phyloP scores from a whole-genome alignment of 257 asterid species.

The Solanum clarkiae region DNA sequence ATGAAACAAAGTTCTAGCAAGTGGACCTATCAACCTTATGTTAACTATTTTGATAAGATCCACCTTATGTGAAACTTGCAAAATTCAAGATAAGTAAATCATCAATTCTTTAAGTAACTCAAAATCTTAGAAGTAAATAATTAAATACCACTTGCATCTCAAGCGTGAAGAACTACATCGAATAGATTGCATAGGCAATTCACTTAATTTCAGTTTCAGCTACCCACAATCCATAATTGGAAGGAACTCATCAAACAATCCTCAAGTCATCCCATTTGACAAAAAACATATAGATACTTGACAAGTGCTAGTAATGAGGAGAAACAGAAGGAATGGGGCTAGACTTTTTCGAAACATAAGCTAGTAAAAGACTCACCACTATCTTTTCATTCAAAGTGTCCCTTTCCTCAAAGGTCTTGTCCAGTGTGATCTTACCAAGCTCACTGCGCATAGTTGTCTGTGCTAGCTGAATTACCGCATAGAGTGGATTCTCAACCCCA shows the following conservation, averaged over 20 bases:
- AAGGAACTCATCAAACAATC: not conserved
- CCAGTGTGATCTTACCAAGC: constrained; percentile 87
- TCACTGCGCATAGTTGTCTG: constrained; percentile 99
- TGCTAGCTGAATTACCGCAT: constrained; percentile 81
- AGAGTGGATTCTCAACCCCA: constrained; percentile 83
- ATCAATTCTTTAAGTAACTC: not conserved
- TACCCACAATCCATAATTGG: not conserved
- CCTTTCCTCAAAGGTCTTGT: constrained; percentile 95
- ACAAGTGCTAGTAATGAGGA: not conserved
- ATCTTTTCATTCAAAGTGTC: constrained; percentile 78
- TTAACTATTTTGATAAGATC: not conserved
- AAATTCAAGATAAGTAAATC: not conserved
- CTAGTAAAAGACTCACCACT: constrained; percentile 47
- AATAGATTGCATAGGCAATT: not conserved
- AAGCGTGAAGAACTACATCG: not conserved
- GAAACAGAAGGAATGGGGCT: not conserved
- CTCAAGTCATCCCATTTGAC: not conserved
- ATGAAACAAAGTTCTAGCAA: not conserved
- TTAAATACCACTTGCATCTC: not conserved
- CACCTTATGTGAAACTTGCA: not conserved
- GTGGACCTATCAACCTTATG: not conserved
- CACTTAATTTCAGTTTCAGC: not conserved
- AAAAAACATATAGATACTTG: not conserved
- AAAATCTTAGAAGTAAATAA: not conserved
- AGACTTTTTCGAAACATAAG: not conserved